These are phyloP conservation scores for Calonectria pseudoturangicola DNA, from an alignment of 2,329 filamentous ascomycete genomes.

Conservation along the genomic window DNA sequence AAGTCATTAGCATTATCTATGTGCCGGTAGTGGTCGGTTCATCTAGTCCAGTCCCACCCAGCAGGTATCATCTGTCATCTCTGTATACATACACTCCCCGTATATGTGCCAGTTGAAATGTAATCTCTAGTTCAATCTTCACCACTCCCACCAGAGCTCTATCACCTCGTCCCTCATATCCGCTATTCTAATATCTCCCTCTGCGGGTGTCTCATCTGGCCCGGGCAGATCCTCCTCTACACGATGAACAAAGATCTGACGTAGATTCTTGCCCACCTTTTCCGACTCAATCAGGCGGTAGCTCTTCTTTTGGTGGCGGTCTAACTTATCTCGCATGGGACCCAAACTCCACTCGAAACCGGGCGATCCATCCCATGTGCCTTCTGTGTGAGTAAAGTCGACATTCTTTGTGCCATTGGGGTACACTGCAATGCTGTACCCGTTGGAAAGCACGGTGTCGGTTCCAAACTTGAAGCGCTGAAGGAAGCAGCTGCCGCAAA, in stretches of 20 bases:
- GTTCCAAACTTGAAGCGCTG: slow-evolving; percentile 71
- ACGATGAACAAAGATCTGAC: slow-evolving; percentile 73
- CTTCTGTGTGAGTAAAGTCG: slow-evolving; percentile 69
- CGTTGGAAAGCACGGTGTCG: slow-evolving; percentile 74
- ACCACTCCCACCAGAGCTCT: slow-evolving; percentile 68
- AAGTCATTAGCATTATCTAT: slow-evolving; percentile 54
- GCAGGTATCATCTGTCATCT: slow-evolving; percentile 49
- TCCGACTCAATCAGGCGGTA: slow-evolving; percentile 69
- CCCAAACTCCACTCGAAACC: slow-evolving; percentile 73
- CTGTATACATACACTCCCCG: slow-evolving; percentile 44
- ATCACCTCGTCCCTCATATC: slow-evolving; percentile 65
- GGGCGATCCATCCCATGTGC: slow-evolving; percentile 70
- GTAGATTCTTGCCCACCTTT: slow-evolving; percentile 64
- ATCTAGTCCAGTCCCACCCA: slow-evolving; percentile 44
- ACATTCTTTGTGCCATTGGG: slow-evolving; percentile 60
- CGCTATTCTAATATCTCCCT: slow-evolving; percentile 38
- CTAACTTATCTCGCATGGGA: slow-evolving; percentile 65
- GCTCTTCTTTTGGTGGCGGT: slow-evolving; percentile 68
- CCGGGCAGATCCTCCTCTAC: slow-evolving; percentile 58
- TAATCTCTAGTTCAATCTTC: slow-evolving; percentile 31
- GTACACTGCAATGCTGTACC: slow-evolving; percentile 74
- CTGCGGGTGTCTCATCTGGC: slow-evolving; percentile 58
- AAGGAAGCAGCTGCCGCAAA: slow-evolving; percentile 77
- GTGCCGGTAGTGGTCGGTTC: slow-evolving; percentile 40
- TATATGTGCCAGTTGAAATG: slow-evolving; percentile 25